Percentiles rank a stretch among this genome's conserved stretches.
phyloP scores from a whole-genome alignment of 805 yeast genomes.

The Lipomyces japonicus region DNA sequence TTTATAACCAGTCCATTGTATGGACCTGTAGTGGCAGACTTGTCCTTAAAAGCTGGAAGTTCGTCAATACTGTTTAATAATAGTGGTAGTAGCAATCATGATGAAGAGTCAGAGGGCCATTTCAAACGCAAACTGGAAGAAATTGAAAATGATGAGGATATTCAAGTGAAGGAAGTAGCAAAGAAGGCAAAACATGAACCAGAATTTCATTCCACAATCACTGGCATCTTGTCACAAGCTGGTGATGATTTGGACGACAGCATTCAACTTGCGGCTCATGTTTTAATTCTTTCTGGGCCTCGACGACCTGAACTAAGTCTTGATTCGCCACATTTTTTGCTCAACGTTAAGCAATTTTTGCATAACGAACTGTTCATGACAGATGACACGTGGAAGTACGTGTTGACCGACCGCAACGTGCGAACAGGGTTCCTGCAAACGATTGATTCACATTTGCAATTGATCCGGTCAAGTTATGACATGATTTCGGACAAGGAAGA shows the following conservation, averaged over 20 bases:
- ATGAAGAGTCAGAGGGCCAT: neutral
- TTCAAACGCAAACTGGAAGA: neutral
- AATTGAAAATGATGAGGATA: neutral
- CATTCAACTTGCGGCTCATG: slow-evolving; percentile 14
- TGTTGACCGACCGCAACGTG: neutral
- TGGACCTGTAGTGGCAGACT: slow-evolving; percentile 4
- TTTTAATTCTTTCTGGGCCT: slow-evolving; percentile 15
- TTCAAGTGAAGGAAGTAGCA: too few relatives aligned
- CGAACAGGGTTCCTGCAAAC: neutral
- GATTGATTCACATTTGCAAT: neutral
- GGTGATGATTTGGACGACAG: neutral
- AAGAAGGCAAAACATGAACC: too few relatives aligned
- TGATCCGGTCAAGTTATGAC: neutral
- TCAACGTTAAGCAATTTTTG: slow-evolving; percentile 3
- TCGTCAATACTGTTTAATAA: too few relatives aligned
- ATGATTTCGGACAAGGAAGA: neutral
- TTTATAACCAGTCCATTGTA: slow-evolving; percentile 8
- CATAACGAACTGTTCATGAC: slow-evolving; percentile 4
- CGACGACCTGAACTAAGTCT: slow-evolving; percentile 1
- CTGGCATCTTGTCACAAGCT: slow-evolving; percentile 2
- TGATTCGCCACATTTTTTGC: slow-evolving; percentile 2
- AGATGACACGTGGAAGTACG: slow-evolving; percentile 6
- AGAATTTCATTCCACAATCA: slow-evolving; percentile 1
- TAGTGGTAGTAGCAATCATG: neutral
- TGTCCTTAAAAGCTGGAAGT: too few relatives aligned